Percentiles rank a stretch among this genome's conserved stretches.
Evolutionary conservation across 345 rosid species (phyloP).

Genomic region (Triadica sebifera): DNA sequence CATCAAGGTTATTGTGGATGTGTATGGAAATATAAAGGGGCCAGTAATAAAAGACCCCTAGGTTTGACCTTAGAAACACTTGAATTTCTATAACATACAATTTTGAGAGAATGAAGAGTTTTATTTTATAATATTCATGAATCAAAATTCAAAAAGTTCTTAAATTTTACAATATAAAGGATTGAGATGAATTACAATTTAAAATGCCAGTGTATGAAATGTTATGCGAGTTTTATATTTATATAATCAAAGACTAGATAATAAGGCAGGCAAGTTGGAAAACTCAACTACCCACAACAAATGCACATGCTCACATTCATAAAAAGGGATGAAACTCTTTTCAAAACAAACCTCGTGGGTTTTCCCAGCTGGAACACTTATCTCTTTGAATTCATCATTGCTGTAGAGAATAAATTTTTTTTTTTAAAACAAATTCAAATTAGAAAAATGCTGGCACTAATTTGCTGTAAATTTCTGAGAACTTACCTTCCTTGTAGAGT

Average conservation of each 20-base stretch:
- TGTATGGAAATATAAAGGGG: not conserved
- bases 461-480: slow-evolving; percentile 19
- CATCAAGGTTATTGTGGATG: not conserved
- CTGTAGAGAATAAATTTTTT: slow-evolving; percentile 32
- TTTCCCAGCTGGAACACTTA: slow-evolving; percentile 74
- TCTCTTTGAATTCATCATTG: slow-evolving; percentile 86
- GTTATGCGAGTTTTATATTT: too few species aligned
- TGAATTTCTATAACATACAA: not conserved
- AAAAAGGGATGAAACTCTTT: not conserved
- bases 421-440: slow-evolving; percentile 10
- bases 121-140: not conserved
- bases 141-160: not conserved
- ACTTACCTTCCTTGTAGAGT: slow-evolving; percentile 58
- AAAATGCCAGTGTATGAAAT: too few species aligned
- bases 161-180: too few species aligned
- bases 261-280: too few species aligned
- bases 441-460: slow-evolving; percentile 14
- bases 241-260: too few species aligned
- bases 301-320: not conserved
- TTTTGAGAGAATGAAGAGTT: not conserved
- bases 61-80: too few species aligned
- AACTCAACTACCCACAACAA: not conserved
- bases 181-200: too few species aligned
- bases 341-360: slow-evolving; percentile 61
- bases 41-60: not conserved